Base-by-base conservation (phyloP, 1,284 basidiomycete species). In the Agaricales sp. region DNA sequence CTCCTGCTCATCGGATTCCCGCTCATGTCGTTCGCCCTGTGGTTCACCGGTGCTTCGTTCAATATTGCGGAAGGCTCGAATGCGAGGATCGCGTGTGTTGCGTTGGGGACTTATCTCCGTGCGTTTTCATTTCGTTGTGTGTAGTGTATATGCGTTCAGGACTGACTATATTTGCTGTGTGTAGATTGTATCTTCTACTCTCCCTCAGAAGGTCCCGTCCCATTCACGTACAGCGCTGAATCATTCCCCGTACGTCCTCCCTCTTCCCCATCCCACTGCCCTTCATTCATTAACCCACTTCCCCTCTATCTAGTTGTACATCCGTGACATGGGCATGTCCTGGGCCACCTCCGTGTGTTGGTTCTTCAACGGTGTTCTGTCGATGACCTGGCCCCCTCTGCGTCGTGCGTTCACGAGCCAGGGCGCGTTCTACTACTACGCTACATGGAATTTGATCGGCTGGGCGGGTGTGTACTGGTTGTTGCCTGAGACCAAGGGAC, bases 191-290 rank as follows among this genome's bases (percentile, higher is more conserved):
- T 71, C 2, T 74, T 77, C 59, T 83, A 82, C 59, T 78, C 73
- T 0, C 70, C 74, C 4, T 74, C 81, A 45, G 82, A 86, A 63
- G 84, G 85, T 1, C 85, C 86, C 8, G 85, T 89, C 2, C 81
- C 83, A 0, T 81, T 76, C 58, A 74, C 78, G 3, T 78, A 78
- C 57, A 76, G 74, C 11, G 78, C 80, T 1, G 79, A 82, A 57
- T 77, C 77, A 12, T 82, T 80, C 67, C 79, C 79, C 6, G 26
- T 30, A 30, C 14, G 26, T 30, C 14, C 14, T n/a, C n/a, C n/a
- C n/a, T n/a, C n/a, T n/a, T n/a, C n/a, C n/a, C n/a, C n/a, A n/a
- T n/a, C n/a, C n/a, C n/a, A n/a, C n/a, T n/a, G n/a, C n/a, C n/a
- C n/a, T n/a, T n/a, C n/a, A n/a, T n/a, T n/a, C n/a, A n/a, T n/a